Base-by-base conservation (phyloP, 1,284 basidiomycete species). In the Hypsizygus ulmarius region DNA sequence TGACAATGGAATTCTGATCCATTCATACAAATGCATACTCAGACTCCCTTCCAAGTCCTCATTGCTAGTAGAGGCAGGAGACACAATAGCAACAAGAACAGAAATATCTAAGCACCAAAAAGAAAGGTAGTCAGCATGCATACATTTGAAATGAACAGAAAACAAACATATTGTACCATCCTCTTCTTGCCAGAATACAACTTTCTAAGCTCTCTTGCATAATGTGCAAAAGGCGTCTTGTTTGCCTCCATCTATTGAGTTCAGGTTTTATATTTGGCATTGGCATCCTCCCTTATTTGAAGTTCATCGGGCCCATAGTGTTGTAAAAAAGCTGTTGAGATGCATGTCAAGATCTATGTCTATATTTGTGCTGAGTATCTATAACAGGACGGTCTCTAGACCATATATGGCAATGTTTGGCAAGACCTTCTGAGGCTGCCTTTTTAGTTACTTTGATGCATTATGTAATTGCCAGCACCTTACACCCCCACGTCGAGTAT, bases 121-220 rank as follows among this genome's bases (percentile, higher is more conserved):
- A n/a, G 51, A 41, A 38, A 41, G 39, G 10, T n/a, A 37, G 6
- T 12, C n/a, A n/a, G n/a, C 19, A 38, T 4, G 10, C 8, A 37
- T 8, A 12, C 35, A 37, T 37, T 37, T n/a, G 30, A n/a, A 32
- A n/a, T 37, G 8, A 18, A 10, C 38, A 18, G 16, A 19, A n/a
- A 19, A 8, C 37, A 15, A 35, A 15, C 3, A 5, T 29, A n/a
- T 66, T 79, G 57, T 54, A 87, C 85, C 86, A 70, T 90, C 87
- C 28, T 76, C 69, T 90, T 90, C 28, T 87, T 87, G 27, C 87
- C 87, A n/a, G 67, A 66, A 61, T 86, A 89, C 28, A 59, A 59
- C 58, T 74, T 74, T 14, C 86, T 85, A 41, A 75, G 73, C 57
- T 87, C 80, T 51, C 77, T 66, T 19, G 87, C 87, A 11, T 84